Base-by-base conservation (phyloP, 176 grass and related monocot species). In the Saccharum spontaneum region DNA sequence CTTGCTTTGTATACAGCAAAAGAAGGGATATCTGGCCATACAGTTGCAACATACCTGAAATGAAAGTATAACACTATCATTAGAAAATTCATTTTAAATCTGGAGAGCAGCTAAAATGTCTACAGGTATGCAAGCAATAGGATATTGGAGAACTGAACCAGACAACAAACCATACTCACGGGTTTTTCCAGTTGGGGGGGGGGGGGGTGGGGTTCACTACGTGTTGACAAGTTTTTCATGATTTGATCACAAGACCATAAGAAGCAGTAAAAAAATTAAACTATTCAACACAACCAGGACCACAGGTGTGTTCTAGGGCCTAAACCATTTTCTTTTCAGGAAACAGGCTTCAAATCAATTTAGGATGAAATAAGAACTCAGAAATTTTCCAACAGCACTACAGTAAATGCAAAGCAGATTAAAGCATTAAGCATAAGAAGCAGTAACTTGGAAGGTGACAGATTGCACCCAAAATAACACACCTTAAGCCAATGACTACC, bases 1-100 rank as follows among this genome's bases (percentile, higher is more conserved):
- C 86, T 95, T 86, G 90, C 93, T 86, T 95, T 99, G 86, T 96
- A 99, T 38, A 99, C 79, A 80, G 85, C 49, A 82, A 99, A 99
- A 33, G 97, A 96, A 79, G 97, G 97, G 75, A 99, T 94, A 83
- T 99, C 97, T 55, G 97, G 97, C 97, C 93, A 96, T 71, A 99
- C 86, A 76, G 90, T 77, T 84, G 97, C 86, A 86, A 99, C 93
- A 76, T 99, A 99, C 88, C 97, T 99, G 92, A 71, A 89, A 84
- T 64, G 11, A 85, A 82, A 30, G 41, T 30, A 90, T 71, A 91
- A 59, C 6, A 33, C 54, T 37, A 5, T 69, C 45, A 33, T 65
- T 59, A 77, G 39, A 75, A 87, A 79, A 69, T 40, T 45, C 43
- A 70, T 30, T 71, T 77, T 48, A 34, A 73, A 73, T 36, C 4